Base-by-base conservation (phyloP, 2,329 filamentous ascomycete genomes). In the Alternaria alternata region DNA sequence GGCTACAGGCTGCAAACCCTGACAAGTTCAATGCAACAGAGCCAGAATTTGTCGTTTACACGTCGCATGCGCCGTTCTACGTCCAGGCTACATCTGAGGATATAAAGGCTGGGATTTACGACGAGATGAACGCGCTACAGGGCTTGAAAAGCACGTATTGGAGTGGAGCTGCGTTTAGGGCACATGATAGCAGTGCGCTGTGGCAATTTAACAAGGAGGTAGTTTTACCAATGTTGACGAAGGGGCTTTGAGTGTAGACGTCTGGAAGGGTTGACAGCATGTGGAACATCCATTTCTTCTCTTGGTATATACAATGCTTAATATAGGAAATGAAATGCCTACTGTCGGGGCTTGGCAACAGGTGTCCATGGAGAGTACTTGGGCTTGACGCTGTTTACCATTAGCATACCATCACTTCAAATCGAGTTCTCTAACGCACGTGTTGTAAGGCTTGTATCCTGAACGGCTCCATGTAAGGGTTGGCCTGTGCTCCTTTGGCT, bases 401-500 rank as follows among this genome's bases (percentile, higher is more conserved):
- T 73, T 65, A 71, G 67, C 36, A 57, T 20, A 32, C 12, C 18
- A 38, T 18, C 0, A 2, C 14, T 3, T 7, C 11, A 43, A 16
- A 8, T 26, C 24, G 20, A 2, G 5, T 18, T 28, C n/a, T 7
- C 12, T 6, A 54, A 89, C 94, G 80, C 81, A 98, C 94, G 95
- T 99, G 83, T 85, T 97, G 82, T 97, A 99, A 34, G 95, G 88
- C 85, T 92, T 96, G 85, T 89, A 99, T 41, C 93, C 94, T 60
- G 87, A 92, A 64, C 91, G 87, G 63, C 86, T 90, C 74, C 85
- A 82, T 28, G 95, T 97, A 71, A 88, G 83, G 79, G 92, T 95
- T 65, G 91, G 89, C 64, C 89, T 83, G 74, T 94, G 87, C 73
- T 90, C 85, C 57, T 85, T 84, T 61, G 89, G 85, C 78, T 97